phyloP scores from a whole-genome alignment of 1,284 basidiomycete species.

The Ceratobasidium sp. region DNA sequence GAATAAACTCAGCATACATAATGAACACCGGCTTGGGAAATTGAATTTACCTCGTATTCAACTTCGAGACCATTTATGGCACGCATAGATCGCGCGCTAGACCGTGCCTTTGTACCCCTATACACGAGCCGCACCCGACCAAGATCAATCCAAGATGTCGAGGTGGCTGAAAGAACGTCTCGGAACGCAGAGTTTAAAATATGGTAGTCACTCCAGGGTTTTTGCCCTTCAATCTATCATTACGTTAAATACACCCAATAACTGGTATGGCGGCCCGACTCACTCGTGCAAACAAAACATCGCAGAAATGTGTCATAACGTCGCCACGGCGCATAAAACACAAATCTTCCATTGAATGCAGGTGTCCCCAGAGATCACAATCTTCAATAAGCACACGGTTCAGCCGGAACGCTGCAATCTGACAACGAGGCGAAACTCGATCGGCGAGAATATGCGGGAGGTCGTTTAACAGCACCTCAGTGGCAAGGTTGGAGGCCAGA shows the following conservation, averaged over 20 bases:
- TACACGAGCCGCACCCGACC: conserved; percentile 79
- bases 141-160: conserved; percentile 70
- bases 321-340: conserved; percentile 79
- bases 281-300: conserved; percentile 77
- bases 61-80: conserved; percentile 72
- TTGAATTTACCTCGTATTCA: conserved; percentile 69
- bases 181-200: conserved; percentile 80
- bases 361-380: conserved; percentile 74
- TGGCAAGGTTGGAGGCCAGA: conserved; percentile 24
- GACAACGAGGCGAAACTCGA: conserved; percentile 68
- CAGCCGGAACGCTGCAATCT: conserved; percentile 65
- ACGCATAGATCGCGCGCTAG: conserved; percentile 61
- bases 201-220: conserved; percentile 84
- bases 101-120: conserved; percentile 61
- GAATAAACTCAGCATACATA: not conserved
- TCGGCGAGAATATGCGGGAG: conserved; percentile 72
- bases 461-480: conserved; percentile 49
- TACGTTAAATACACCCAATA: not conserved
- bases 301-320: conserved; percentile 75
- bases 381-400: conserved; percentile 72
- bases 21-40: not conserved
- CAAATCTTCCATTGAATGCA: conserved; percentile 76
- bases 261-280: conserved; percentile 43
- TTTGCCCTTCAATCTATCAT: conserved; percentile 72
- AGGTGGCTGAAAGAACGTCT: conserved; percentile 67